A percentile compares a stretch with the other conserved stretches of the same genome.
These are phyloP conservation scores for Striga hermonthica DNA, from an alignment of 305 asterid genomes.

Conservation along the genomic window DNA sequence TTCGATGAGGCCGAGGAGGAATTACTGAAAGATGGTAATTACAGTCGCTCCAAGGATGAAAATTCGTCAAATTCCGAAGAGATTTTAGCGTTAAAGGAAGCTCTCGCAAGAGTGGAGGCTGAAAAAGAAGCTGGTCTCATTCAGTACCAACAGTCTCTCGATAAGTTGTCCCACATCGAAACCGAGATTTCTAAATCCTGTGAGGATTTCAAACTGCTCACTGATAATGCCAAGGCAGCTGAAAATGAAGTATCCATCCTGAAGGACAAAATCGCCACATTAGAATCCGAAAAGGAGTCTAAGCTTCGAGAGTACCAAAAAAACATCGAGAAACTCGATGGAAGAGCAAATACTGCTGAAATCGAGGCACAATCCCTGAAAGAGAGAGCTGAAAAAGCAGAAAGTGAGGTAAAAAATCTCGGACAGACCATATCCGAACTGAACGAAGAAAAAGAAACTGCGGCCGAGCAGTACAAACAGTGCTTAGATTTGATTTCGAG, in stretches of 20 bases:
- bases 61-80: slow-evolving; percentile 35
- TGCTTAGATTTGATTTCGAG: slow-evolving; percentile 66
- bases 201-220: slow-evolving; percentile 58
- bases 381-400: slow-evolving; percentile 80
- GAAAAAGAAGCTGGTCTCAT: slow-evolving; percentile 82
- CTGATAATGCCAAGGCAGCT: slow-evolving; percentile 69
- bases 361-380: slow-evolving; percentile 51
- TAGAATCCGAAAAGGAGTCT: slow-evolving; percentile 73
- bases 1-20: slow-evolving; percentile 62
- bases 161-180: slow-evolving; percentile 62
- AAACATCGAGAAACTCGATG: slow-evolving; percentile 52
- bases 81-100: slow-evolving; percentile 59
- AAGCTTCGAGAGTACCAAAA: slow-evolving; percentile 66
- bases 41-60: slow-evolving; percentile 29
- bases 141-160: slow-evolving; percentile 65
- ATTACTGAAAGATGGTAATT: slow-evolving; percentile 35
- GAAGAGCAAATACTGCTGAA: slow-evolving; percentile 58
- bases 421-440: slow-evolving; percentile 54
- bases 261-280: slow-evolving; percentile 55
- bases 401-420: slow-evolving; percentile 66
- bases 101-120: slow-evolving; percentile 71
- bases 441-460: slow-evolving; percentile 67
- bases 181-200: slow-evolving; percentile 56
- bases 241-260: slow-evolving; percentile 66
- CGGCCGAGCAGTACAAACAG: slow-evolving; percentile 55